These are phyloP conservation scores for Alternaria alternata DNA, from an alignment of 2,329 filamentous ascomycete species.

Conservation along the genomic window DNA sequence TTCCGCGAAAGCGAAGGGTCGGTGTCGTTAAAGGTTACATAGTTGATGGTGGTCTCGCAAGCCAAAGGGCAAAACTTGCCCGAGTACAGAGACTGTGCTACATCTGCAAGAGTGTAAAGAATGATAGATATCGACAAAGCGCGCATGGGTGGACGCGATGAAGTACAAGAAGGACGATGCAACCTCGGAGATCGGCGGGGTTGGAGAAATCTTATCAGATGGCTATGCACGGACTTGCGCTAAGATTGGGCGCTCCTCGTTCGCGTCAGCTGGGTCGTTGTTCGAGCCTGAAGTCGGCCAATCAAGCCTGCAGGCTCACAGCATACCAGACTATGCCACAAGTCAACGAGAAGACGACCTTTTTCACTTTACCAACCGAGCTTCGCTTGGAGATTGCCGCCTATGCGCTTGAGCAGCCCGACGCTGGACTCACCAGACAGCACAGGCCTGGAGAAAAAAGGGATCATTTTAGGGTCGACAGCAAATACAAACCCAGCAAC, in stretches of 20 bases:
- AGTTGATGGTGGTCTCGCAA: constrained; percentile 41
- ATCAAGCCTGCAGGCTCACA: background rate
- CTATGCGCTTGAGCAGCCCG: constrained; percentile 28
- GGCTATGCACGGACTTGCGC: constrained; percentile 9
- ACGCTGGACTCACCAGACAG: constrained; percentile 34
- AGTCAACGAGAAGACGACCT: background rate
- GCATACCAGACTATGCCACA: constrained; percentile 1
- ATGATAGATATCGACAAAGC: constrained; percentile 15
- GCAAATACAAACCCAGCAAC: constrained; percentile 18
- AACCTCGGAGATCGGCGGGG: constrained; percentile 24
- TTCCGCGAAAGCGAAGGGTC: constrained; percentile 35
- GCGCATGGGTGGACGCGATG: constrained; percentile 28
- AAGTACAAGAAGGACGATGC: constrained; percentile 14
- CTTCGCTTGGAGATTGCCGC: constrained; percentile 46
- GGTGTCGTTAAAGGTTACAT: constrained; percentile 46
- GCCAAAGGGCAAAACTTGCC: constrained; percentile 41
- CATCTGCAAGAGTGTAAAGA: constrained; percentile 12
- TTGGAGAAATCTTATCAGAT: constrained; percentile 37
- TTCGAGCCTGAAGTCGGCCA: background rate
- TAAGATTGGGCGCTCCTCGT: background rate
- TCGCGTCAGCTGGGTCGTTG: background rate
- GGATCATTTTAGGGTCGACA: background rate
- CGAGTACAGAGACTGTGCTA: constrained; percentile 21
- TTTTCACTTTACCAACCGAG: constrained; percentile 49
- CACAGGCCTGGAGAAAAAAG: background rate